Base-by-base conservation (phyloP, 2,329 filamentous ascomycete genomes). In the Xylaria sp. region DNA sequence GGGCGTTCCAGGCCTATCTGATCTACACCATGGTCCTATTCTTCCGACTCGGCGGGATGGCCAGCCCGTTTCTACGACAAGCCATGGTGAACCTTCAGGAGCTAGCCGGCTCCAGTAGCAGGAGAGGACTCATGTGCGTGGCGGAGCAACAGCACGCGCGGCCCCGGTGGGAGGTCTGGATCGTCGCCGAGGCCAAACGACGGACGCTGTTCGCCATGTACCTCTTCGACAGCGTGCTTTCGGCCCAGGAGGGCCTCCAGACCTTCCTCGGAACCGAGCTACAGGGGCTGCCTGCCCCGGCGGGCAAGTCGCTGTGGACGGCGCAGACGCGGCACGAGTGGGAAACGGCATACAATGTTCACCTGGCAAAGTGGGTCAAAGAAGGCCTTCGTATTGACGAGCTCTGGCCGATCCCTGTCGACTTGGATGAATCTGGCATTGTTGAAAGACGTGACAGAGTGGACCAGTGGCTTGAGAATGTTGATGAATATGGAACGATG, bases 401-500 rank as follows among this genome's bases (percentile, higher is more conserved):
- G 57, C 67, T 84, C 1, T 84, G 81, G 80, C 71, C 74, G 0
- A 65, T 71, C 2, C 69, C 71, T 2, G 24, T 50, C 0, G 68
- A 69, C 1, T 49, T 74, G 8, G 63, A 68, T 17, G 69, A 72
- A 5, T 51, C 59, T 0, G 66, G 63, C 0, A 49, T 74, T n/a
- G 43, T 56, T 0, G 56, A 66, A 18, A 71, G 72, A 44, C 70
- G 68, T 1, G 52, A 60, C 9, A 71, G 77, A 42, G 72, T 81
- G 1, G 77, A 80, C 22, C 65, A 62, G 17, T 84, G 82, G 81
- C 50, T 84, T 5, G 74, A 78, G 47, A 63, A 66, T 16, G 65
- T 80, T 1, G 81, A 84, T 60, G 80, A 81, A 44, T 83, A 77
- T 63, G 80, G 81, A 1, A 80, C 73, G 18, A 79, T 81, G 76